These are phyloP conservation scores for Backusella tarrabulga DNA, from an alignment of 192 early-diverging fungal species.

Conservation along the genomic window DNA sequence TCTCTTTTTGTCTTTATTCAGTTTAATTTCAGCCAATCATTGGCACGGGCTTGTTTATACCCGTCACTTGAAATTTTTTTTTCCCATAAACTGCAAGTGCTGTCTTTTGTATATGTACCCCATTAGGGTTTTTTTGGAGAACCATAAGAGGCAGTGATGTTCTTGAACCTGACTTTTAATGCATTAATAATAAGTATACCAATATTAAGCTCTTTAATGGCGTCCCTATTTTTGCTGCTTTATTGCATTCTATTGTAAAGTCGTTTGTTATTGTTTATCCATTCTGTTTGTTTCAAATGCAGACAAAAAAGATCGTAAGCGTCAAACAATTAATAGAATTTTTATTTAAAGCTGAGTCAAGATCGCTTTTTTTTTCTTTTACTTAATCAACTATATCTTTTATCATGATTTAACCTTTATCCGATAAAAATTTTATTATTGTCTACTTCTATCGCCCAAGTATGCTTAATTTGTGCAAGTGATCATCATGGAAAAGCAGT, in stretches of 20 bases:
- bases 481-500: background rate
- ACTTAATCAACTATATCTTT: background rate
- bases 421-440: background rate
- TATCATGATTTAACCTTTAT: background rate
- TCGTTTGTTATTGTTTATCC: background rate
- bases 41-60: background rate
- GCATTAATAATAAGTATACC: background rate
- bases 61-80: background rate
- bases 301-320: background rate
- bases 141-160: background rate
- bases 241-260: background rate
- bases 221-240: background rate
- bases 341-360: slow-evolving; percentile 5
- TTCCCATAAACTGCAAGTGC: background rate
- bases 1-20: background rate
- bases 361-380: background rate
- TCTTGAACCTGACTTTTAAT: background rate
- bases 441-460: background rate
- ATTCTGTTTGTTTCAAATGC: background rate
- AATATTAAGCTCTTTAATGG: background rate
- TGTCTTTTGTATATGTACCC: background rate
- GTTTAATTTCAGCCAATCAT: background rate
- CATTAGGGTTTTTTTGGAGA: background rate
- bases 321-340: background rate
- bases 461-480: background rate